These are phyloP conservation scores for Papilionanthe hybrid DNA, from an alignment of 116 monocot genomes.

Conservation along the genomic window DNA sequence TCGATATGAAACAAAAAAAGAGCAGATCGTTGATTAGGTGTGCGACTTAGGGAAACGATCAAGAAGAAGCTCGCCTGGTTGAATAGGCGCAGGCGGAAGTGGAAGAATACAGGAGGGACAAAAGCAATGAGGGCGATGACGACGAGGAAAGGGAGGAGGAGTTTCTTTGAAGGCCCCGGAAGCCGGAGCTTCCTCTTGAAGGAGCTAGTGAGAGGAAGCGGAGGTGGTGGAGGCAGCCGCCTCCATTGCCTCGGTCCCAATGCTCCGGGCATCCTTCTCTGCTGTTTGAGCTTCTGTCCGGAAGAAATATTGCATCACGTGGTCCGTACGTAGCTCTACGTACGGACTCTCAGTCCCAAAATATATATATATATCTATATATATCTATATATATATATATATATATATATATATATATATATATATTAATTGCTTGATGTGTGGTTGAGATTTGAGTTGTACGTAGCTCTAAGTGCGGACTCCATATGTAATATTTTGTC, in stretches of 20 bases:
- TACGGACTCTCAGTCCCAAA: too few relatives aligned
- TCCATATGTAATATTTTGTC: too few relatives aligned
- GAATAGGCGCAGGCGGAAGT: conserved; percentile 70
- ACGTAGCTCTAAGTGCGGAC: too few relatives aligned
- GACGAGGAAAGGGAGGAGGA: conserved; percentile 29
- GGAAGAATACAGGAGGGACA: conserved; percentile 70
- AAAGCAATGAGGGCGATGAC: conserved; percentile 54
- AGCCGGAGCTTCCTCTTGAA: conserved; percentile 19
- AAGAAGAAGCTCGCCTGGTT: conserved; percentile 35
- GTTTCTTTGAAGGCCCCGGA: conserved; percentile 23
- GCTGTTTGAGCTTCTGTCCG: not conserved
- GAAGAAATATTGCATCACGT: too few relatives aligned
- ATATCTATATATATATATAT: too few relatives aligned
- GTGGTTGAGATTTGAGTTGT: too few relatives aligned
- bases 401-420: too few relatives aligned
- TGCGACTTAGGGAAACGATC: not conserved
- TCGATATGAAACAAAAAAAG: conserved; percentile 4
- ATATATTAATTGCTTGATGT: too few relatives aligned
- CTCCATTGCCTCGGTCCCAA: conserved; percentile 6
- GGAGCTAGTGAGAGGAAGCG: conserved; percentile 9
- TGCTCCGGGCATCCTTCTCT: not conserved
- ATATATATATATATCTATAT: too few relatives aligned
- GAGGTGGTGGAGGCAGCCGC: conserved; percentile 9
- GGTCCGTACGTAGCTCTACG: too few relatives aligned
- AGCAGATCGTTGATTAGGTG: not conserved